These are phyloP conservation scores for Macrophomina phaseolina DNA, from an alignment of 2,329 filamentous ascomycete genomes.

Conservation along the genomic window DNA sequence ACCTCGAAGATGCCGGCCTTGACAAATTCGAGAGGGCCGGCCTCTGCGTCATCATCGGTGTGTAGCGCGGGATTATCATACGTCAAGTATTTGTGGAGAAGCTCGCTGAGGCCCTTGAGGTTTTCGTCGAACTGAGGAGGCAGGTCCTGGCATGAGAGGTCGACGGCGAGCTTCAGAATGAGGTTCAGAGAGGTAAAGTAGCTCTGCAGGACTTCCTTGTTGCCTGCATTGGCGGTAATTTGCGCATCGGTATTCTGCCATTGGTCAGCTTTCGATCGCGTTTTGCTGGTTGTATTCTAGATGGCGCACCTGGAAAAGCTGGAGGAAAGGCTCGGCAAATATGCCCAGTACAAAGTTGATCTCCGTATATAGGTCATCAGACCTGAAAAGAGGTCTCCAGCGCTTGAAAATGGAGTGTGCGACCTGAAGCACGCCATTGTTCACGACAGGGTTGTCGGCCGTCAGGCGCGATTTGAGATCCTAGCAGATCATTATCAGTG, in stretches of 20 bases:
- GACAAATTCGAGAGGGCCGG: constrained; percentile 81
- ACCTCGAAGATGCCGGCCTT: constrained; percentile 94
- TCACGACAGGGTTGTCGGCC: constrained; percentile 78
- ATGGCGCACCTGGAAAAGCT: constrained; percentile 70
- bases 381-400: constrained; percentile 93
- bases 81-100: constrained; percentile 90
- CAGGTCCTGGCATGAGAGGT: constrained; percentile 96
- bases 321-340: constrained; percentile 84
- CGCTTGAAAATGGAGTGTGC: constrained; percentile 97
- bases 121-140: constrained; percentile 94
- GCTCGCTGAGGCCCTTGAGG: constrained; percentile 73
- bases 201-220: constrained; percentile 74
- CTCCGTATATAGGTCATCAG: constrained; percentile 89
- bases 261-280: not conserved
- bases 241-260: constrained; percentile 68
- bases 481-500: constrained; percentile 45
- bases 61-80: constrained; percentile 85
- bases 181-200: constrained; percentile 88
- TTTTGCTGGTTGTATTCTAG: not conserved
- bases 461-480: constrained; percentile 90
- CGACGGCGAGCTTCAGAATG: constrained; percentile 90
- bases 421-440: constrained; percentile 93
- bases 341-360: constrained; percentile 92
- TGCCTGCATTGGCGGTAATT: constrained; percentile 75
- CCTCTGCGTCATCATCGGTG: constrained; percentile 88